These are phyloP conservation scores for Nigrospora oryzae DNA, from an alignment of 2,329 filamentous ascomycete genomes.

Conservation along the genomic window DNA sequence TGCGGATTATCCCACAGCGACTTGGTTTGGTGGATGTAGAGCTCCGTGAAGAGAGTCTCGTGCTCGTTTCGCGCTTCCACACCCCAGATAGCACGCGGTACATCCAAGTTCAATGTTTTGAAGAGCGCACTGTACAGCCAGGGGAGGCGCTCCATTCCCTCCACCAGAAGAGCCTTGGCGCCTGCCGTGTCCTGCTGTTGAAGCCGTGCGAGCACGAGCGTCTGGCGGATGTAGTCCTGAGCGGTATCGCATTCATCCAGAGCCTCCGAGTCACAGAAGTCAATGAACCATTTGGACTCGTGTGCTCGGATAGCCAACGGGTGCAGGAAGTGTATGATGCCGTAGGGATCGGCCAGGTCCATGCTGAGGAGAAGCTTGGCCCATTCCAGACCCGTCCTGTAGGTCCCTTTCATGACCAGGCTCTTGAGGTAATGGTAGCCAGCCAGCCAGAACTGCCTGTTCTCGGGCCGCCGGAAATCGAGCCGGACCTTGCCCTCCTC, in stretches of 20 bases:
- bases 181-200: constrained; percentile 59
- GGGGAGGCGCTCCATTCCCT: constrained; percentile 65
- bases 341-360: constrained; percentile 74
- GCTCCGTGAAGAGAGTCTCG: constrained; percentile 61
- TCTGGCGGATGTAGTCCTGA: constrained; percentile 64
- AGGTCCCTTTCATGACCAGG: constrained; percentile 83
- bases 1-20: constrained; percentile 81
- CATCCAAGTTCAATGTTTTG: constrained; percentile 68
- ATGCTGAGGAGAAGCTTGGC: constrained; percentile 74
- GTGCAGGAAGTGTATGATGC: constrained; percentile 72
- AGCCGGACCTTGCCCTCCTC: constrained; percentile 72
- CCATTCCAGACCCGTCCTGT: constrained; percentile 90
- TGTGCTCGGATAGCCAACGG: constrained; percentile 75
- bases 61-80: constrained; percentile 56
- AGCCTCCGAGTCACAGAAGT: constrained; percentile 47
- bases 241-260: constrained; percentile 27
- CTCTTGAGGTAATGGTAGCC: constrained; percentile 84
- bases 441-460: constrained; percentile 86
- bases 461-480: constrained; percentile 74
- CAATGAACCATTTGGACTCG: constrained; percentile 67
- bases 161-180: constrained; percentile 55
- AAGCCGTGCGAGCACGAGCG: constrained; percentile 65
- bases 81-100: constrained; percentile 79
- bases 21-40: constrained; percentile 70
- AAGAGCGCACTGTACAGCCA: constrained; percentile 81